Evolutionary conservation across 805 yeast species (phyloP).

Genomic region (Kodamaea neixiangensis): DNA sequence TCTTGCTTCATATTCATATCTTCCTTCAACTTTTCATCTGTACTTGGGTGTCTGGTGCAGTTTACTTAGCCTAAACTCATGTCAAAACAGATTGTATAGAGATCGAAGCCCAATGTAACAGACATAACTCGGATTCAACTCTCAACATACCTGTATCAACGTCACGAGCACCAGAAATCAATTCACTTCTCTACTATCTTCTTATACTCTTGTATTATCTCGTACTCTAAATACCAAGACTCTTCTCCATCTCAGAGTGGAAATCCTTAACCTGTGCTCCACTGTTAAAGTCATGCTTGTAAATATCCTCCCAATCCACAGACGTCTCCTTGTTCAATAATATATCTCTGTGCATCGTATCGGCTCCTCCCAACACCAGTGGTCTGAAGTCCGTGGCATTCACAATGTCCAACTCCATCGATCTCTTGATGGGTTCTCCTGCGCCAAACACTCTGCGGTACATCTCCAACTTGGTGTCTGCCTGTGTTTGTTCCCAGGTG

Average conservation of each 20-base stretch:
- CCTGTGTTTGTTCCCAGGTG: conserved; percentile 81
- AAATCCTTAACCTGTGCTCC: conserved; percentile 50
- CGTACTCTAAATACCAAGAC: conserved; percentile 48
- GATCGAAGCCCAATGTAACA: too few species aligned
- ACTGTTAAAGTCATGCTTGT: conserved; percentile 54
- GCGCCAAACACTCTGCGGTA: conserved; percentile 86
- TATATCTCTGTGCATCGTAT: conserved; percentile 72
- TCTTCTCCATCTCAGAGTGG: conserved; percentile 73
- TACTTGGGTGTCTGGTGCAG: too few species aligned
- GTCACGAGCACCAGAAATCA: too few species aligned
- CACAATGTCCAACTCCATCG: conserved; percentile 83
- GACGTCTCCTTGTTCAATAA: conserved; percentile 72
- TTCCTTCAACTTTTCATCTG: too few species aligned
- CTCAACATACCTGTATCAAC: too few species aligned
- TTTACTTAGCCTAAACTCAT: too few species aligned
- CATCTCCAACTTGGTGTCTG: conserved; percentile 67
- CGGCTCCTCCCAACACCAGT: conserved; percentile 55
- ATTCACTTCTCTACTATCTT: background rate
- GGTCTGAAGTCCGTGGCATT: conserved; percentile 73
- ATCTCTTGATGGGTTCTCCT: conserved; percentile 89
- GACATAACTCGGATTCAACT: too few species aligned
- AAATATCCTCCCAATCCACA: conserved; percentile 94
- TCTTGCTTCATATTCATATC: too few species aligned
- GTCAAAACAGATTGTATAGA: too few species aligned
- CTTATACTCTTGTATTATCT: background rate